A percentile compares a stretch with the other conserved stretches of the same genome.
phyloP scores from a whole-genome alignment of 169 alveolate species.

The Eimeria necatrix region DNA sequence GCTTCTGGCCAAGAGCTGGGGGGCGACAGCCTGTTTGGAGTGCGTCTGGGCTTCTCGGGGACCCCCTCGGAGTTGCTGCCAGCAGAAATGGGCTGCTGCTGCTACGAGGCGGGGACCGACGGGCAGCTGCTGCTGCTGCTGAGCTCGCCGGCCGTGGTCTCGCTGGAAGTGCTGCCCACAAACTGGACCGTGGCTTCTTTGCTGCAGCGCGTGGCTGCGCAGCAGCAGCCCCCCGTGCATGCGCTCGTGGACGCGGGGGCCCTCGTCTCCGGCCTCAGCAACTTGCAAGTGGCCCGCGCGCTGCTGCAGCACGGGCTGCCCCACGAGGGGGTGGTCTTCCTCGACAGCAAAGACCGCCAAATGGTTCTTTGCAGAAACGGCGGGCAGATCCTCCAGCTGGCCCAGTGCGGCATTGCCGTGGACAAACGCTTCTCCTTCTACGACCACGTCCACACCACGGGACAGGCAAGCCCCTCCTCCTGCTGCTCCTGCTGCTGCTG shows the following conservation, averaged over 20 bases:
- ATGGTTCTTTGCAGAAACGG: conserved; percentile 85
- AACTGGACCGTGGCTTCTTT: conserved; percentile 74
- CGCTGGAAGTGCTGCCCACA: conserved; percentile 80
- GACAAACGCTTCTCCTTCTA: conserved; percentile 93
- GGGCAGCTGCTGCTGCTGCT: conserved; percentile 90
- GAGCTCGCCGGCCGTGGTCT: conserved; percentile 86
- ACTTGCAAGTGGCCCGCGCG: conserved; percentile 87
- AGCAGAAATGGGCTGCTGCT: conserved; percentile 91
- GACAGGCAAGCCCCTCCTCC: conserved; percentile 9
- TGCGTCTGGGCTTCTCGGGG: conserved; percentile 95
- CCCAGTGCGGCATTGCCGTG: conserved; percentile 92
- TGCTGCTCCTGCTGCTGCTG: neutral
- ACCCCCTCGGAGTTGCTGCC: conserved; percentile 96
- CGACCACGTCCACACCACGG: conserved; percentile 90
- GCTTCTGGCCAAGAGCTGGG: conserved; percentile 95
- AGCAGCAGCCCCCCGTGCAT: conserved; percentile 78
- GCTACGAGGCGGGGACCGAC: conserved; percentile 93
- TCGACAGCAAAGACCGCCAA: conserved; percentile 84
- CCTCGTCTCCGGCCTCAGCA: conserved; percentile 89
- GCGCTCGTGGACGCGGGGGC: conserved; percentile 94
- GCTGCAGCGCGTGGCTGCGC: conserved; percentile 82
- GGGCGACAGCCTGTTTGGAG: conserved; percentile 90
- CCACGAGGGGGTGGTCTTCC: conserved; percentile 81
- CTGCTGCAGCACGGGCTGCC: conserved; percentile 82
- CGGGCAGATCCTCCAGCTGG: conserved; percentile 85